Conservation (phyloP, 345 rosid genomes). For the Durio zibethinus region DNA sequence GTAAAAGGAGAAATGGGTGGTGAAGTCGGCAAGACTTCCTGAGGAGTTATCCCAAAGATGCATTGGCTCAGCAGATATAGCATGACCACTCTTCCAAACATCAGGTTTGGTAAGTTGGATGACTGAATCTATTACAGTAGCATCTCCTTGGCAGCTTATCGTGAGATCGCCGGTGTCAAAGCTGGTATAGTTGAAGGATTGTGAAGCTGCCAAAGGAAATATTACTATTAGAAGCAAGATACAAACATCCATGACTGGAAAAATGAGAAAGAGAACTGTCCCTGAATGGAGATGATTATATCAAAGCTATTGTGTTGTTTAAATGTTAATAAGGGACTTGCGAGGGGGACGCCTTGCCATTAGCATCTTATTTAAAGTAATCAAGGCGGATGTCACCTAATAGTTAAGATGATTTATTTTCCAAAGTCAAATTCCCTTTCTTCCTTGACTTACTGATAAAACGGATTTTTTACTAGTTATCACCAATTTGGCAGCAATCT, state of each 20-base stretch:
- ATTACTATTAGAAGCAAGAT: not conserved
- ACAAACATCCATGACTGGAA: not conserved
- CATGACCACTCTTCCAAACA: not conserved
- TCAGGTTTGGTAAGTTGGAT: conserved; percentile 6
- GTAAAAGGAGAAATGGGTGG: not conserved
- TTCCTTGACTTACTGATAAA: not conserved
- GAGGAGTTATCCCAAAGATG: conserved; percentile 1
- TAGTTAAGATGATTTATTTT: not conserved
- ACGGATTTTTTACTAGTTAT: not conserved
- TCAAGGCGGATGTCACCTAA: not conserved
- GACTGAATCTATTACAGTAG: not conserved
- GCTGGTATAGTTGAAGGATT: conserved; percentile 4
- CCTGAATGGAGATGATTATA: too few relatives aligned
- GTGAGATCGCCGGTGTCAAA: not conserved
- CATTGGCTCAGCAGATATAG: not conserved
- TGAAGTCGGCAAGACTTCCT: not conserved
- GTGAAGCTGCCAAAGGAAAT: not conserved
- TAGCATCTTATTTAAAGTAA: not conserved
- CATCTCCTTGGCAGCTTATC: not conserved
- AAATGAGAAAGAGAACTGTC: not conserved
- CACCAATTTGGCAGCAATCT: too few relatives aligned
- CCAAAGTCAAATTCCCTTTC: not conserved
- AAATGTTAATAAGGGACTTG: not conserved
- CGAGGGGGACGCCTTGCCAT: not conserved
- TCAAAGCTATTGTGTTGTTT: not conserved